A percentile compares a stretch with the other conserved stretches of the same genome.
phyloP scores from a whole-genome alignment of 106 monocot genomes.

The Apostasia shenzhenica region DNA sequence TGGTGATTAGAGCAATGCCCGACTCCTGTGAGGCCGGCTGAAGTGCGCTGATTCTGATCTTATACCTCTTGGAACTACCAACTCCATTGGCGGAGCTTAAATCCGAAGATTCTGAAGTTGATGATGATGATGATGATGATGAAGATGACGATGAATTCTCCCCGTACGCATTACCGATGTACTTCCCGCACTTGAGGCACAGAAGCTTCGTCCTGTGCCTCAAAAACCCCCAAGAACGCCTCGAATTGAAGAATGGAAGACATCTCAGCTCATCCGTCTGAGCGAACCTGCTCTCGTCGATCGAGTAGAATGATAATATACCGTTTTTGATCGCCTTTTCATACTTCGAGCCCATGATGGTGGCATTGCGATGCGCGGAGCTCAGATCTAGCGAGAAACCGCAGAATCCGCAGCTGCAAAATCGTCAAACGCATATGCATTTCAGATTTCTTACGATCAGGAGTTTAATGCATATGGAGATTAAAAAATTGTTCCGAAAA shows the following conservation, averaged over 20 bases:
- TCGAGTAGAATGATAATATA: constrained; percentile 31
- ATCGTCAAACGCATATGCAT: neutral
- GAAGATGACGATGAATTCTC: neutral
- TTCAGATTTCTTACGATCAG: neutral
- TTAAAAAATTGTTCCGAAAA: neutral
- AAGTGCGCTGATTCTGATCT: constrained; percentile 6
- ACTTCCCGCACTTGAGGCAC: constrained; percentile 40
- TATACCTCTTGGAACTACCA: constrained; percentile 2
- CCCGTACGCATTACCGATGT: constrained; percentile 17
- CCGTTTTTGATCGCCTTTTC: constrained; percentile 47
- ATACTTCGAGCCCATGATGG: constrained; percentile 44
- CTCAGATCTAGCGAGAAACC: constrained; percentile 51
- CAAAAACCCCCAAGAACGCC: constrained; percentile 44
- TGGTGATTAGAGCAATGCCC: too few relatives aligned
- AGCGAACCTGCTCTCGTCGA: constrained; percentile 54
- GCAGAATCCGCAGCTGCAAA: constrained; percentile 59
- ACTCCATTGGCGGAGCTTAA: neutral
- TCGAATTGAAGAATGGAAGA: constrained; percentile 36
- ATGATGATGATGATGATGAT: neutral
- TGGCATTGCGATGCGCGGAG: constrained; percentile 37
- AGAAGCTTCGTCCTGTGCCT: constrained; percentile 35
- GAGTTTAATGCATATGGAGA: neutral
- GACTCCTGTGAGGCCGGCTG: neutral
- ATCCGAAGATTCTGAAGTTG: neutral
- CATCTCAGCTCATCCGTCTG: constrained; percentile 37